Conservation (phyloP, 331 rosid species). For the Arachis monticola region DNA sequence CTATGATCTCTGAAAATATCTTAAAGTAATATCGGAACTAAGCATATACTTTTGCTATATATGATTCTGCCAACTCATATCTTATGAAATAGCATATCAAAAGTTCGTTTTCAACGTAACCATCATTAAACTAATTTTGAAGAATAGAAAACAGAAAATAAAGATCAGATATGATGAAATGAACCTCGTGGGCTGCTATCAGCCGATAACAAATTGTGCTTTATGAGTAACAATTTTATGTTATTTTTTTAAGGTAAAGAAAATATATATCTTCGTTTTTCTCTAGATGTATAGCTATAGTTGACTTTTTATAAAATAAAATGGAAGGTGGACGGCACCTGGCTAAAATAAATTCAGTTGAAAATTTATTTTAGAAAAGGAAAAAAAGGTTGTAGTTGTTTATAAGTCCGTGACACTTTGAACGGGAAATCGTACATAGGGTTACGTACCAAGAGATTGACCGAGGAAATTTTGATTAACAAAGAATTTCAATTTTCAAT, state of each 20-base stretch:
- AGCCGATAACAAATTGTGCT: neutral
- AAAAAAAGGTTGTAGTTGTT: too few relatives aligned
- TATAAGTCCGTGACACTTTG: neutral
- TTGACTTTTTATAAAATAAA: neutral
- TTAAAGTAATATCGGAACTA: too few relatives aligned
- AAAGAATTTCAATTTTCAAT: neutral
- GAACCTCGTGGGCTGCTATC: neutral
- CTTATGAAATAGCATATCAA: neutral
- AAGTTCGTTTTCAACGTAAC: neutral
- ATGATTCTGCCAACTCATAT: neutral
- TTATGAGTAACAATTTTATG: too few relatives aligned
- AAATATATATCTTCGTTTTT: neutral
- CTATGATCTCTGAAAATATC: neutral
- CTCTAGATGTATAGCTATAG: neutral
- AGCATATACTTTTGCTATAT: neutral
- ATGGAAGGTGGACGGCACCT: neutral
- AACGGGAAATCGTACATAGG: neutral
- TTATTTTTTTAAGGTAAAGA: neutral
- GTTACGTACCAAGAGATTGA: neutral
- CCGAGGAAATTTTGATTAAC: neutral
- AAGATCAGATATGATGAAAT: neutral
- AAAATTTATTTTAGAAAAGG: too few relatives aligned
- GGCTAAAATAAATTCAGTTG: neutral
- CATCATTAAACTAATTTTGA: neutral
- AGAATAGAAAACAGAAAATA: neutral